Evolutionary conservation across 2,329 filamentous ascomycete genomes (phyloP).

Genomic region (Zymoseptoria pseudotritici): DNA sequence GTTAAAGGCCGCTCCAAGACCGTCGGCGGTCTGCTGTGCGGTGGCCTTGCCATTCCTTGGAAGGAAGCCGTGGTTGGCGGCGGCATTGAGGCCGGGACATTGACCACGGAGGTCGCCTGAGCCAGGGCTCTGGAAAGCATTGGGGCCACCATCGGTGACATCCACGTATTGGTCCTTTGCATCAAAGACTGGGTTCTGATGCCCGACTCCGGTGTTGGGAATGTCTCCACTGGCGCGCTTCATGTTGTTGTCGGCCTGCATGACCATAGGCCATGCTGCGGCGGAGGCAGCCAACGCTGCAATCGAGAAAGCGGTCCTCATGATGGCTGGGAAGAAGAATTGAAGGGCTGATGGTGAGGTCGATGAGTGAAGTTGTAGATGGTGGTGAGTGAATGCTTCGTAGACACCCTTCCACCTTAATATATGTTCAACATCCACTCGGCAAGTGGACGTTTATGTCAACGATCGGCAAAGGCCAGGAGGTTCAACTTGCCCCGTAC

Average conservation of each 20-base stretch:
- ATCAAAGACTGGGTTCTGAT: constrained; percentile 14
- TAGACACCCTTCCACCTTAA: background rate
- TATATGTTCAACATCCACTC: background rate
- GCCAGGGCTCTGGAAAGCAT: constrained; percentile 23
- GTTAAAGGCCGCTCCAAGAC: constrained; percentile 22
- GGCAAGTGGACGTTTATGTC: background rate
- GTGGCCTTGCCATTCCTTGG: constrained; percentile 6
- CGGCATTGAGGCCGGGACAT: constrained; percentile 20
- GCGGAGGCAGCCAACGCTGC: constrained; percentile 7
- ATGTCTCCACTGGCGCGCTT: constrained; percentile 7
- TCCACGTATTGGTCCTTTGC: constrained; percentile 15
- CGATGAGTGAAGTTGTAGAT: background rate
- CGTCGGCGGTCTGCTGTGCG: constrained; percentile 8
- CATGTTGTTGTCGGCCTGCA: constrained; percentile 6
- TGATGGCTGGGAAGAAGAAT: background rate
- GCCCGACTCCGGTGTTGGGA: constrained; percentile 11
- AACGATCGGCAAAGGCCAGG: background rate
- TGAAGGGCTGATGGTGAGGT: background rate
- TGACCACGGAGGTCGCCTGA: constrained; percentile 23
- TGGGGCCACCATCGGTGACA: constrained; percentile 16
- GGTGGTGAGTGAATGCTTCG: no score
- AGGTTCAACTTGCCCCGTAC: background rate
- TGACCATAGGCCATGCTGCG: constrained; percentile 12
- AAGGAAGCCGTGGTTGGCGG: constrained; percentile 22
- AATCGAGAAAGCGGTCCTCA: constrained; percentile 4